Conservation (phyloP, 2,329 filamentous ascomycete genomes). For the Fusarium subglutinans region DNA sequence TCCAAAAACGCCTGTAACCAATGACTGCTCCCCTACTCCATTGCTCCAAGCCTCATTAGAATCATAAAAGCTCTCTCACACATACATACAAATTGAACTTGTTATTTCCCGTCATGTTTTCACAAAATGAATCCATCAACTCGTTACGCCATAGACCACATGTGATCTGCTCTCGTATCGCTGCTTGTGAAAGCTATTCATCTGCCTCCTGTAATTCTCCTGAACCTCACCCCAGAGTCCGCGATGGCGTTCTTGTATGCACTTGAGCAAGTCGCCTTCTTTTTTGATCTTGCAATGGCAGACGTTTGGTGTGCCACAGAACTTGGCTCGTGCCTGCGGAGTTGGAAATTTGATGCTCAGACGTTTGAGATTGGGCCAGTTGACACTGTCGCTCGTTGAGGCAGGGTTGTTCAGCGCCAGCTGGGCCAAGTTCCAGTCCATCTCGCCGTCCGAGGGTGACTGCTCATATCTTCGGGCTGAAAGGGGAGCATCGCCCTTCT, state of each 20-base stretch:
- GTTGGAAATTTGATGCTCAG: conserved; percentile 46
- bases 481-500: conserved; percentile 39
- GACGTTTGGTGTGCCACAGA: conserved; percentile 42
- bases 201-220: conserved; percentile 41
- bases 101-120: background rate
- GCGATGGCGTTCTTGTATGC: conserved; percentile 40
- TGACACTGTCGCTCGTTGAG: conserved; percentile 25
- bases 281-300: conserved; percentile 43
- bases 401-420: conserved; percentile 43
- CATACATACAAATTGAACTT: background rate
- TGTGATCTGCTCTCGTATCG: conserved; percentile 35
- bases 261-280: conserved; percentile 37
- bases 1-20: background rate
- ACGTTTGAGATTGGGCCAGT: conserved; percentile 42
- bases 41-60: background rate
- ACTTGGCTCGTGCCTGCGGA: conserved; percentile 30
- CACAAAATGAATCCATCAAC: background rate
- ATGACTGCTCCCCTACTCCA: background rate
- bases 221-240: conserved; percentile 46
- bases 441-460: conserved; percentile 4
- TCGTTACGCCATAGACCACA: conserved; percentile 33
- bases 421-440: conserved; percentile 46
- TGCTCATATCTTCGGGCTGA: conserved; percentile 43
- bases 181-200: conserved; percentile 32
- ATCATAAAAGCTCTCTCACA: background rate